Conservation (phyloP, 805 yeast species). For the Candida cerambycidarum region DNA sequence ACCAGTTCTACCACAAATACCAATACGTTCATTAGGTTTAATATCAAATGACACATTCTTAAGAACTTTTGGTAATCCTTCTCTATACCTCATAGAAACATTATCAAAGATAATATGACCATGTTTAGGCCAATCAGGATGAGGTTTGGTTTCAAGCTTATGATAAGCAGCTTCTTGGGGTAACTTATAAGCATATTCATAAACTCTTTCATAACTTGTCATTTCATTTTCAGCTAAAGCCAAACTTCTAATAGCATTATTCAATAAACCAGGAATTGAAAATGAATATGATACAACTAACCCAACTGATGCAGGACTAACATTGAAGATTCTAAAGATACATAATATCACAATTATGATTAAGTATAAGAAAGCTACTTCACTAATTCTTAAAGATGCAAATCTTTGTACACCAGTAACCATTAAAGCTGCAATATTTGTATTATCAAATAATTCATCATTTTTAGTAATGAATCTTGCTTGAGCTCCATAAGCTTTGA, state of each 20-base stretch:
- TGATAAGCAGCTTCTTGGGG: constrained; percentile 67
- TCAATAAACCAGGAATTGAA: constrained; percentile 34
- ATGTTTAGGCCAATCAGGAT: constrained; percentile 44
- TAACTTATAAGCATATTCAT: constrained; percentile 49
- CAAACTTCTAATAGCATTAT: constrained; percentile 30
- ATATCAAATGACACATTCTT: constrained; percentile 45
- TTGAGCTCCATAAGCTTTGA: constrained; percentile 31
- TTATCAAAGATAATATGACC: constrained; percentile 50
- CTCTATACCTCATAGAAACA: constrained; percentile 56
- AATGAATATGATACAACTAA: constrained; percentile 34
- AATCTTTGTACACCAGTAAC: constrained; percentile 38
- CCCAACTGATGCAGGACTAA: constrained; percentile 36
- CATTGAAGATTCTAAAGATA: constrained; percentile 31
- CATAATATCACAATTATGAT: constrained; percentile 31
- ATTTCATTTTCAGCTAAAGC: constrained; percentile 41
- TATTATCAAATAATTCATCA: constrained; percentile 24
- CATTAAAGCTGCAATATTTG: constrained; percentile 37
- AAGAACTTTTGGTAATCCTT: constrained; percentile 58
- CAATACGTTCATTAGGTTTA: constrained; percentile 64
- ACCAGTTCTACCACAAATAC: constrained; percentile 88
- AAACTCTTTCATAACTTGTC: constrained; percentile 39
- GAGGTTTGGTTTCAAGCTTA: constrained; percentile 35
- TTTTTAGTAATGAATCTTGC: constrained; percentile 27
- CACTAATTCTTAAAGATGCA: constrained; percentile 32
- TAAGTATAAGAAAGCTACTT: constrained; percentile 28